Percentiles rank a stretch among this genome's conserved stretches.
phyloP scores from a whole-genome alignment of 441 rosid genomes.

The Breynia disticha region DNA sequence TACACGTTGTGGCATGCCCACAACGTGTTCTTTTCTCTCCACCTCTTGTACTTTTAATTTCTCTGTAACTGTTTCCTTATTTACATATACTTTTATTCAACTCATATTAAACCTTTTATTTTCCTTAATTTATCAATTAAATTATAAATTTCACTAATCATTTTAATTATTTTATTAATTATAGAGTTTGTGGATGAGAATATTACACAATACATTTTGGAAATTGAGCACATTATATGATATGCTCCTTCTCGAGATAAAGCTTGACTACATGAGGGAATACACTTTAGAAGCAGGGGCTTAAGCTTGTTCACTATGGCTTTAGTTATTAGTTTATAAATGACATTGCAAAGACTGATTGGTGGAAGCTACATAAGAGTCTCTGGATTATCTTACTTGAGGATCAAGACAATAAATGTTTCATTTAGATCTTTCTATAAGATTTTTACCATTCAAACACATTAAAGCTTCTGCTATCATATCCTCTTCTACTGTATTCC shows the following conservation, averaged over 20 bases:
- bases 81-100: no score
- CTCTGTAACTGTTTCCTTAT: no score
- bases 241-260: background rate
- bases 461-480: background rate
- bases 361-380: background rate
- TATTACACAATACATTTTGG: background rate
- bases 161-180: no score
- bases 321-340: background rate
- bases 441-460: background rate
- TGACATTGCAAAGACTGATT: constrained; percentile 1
- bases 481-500: background rate
- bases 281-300: background rate
- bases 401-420: background rate
- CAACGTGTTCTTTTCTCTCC: no score
- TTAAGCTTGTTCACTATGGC: background rate
- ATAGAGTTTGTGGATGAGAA: no score
- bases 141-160: no score
- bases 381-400: background rate
- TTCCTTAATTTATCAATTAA: no score
- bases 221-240: background rate
- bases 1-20: no score
- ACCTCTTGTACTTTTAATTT: no score
- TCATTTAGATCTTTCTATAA: background rate
- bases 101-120: no score
- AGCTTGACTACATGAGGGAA: background rate